Percentiles rank a stretch among this genome's conserved stretches.
These are phyloP conservation scores for Puccinia hordei DNA, from an alignment of 1,284 basidiomycete genomes.

Conservation along the genomic window DNA sequence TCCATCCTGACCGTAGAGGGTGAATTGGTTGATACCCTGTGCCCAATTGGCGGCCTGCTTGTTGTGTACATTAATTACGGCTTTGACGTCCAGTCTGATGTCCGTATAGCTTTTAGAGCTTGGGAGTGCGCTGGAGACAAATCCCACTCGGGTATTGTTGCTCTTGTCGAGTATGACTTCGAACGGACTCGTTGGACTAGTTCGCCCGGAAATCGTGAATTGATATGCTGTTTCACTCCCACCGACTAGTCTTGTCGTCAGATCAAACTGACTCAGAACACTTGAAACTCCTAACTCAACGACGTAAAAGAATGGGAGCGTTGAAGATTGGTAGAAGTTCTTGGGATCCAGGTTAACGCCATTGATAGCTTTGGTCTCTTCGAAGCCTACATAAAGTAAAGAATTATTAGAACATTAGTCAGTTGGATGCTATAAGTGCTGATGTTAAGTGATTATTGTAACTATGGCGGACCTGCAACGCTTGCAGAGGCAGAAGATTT, in stretches of 20 bases:
- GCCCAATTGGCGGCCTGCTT: slow-evolving; percentile 12
- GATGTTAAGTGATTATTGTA: not conserved
- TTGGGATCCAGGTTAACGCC: slow-evolving; percentile 6
- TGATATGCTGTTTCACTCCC: slow-evolving; percentile 39
- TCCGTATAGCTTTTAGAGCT: not conserved
- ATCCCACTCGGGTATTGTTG: slow-evolving; percentile 12
- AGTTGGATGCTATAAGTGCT: not conserved
- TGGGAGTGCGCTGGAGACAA: slow-evolving; percentile 12
- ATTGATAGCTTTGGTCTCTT: not conserved
- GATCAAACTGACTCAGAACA: slow-evolving; percentile 1
- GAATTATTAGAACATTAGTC: not conserved
- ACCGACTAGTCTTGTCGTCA: slow-evolving; percentile 23
- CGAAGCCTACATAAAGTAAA: not conserved
- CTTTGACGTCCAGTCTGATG: slow-evolving; percentile 12
- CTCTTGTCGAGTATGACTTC: slow-evolving; percentile 19
- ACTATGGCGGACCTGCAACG: slow-evolving; percentile 11
- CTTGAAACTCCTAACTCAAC: not conserved
- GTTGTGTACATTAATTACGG: slow-evolving; percentile 15
- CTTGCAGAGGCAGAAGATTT: not conserved
- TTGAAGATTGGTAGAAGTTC: slow-evolving; percentile 12
- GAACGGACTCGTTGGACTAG: not conserved
- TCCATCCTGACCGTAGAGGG: slow-evolving; percentile 5
- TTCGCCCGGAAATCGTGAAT: slow-evolving; percentile 20
- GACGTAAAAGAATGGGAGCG: not conserved
- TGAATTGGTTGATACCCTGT: slow-evolving; percentile 15